Conservation (phyloP, 768 basidiomycete species). For the Amanita exitialis region DNA sequence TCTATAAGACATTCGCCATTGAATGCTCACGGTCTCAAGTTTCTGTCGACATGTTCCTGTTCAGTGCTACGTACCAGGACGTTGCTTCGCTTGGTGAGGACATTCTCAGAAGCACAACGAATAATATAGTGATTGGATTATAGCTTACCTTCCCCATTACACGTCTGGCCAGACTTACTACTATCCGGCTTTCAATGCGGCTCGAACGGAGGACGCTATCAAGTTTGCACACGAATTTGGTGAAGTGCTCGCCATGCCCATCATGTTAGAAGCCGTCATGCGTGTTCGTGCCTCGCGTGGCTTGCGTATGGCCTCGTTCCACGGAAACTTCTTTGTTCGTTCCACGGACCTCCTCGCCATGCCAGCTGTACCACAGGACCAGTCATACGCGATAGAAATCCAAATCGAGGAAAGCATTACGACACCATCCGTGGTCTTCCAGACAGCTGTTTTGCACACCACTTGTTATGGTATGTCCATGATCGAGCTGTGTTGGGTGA, state of each 20-base stretch:
- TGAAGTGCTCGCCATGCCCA: constrained; percentile 83
- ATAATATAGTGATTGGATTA: background rate
- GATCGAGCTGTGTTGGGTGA: no score
- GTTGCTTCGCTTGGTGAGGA: constrained; percentile 80
- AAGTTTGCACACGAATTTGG: constrained; percentile 99
- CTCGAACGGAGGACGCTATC: constrained; percentile 88
- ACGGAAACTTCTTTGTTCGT: constrained; percentile 97
- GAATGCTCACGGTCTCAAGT: constrained; percentile 97
- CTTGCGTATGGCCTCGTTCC: constrained; percentile 93
- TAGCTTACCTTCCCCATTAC: constrained; percentile 90
- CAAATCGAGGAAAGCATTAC: constrained; percentile 93
- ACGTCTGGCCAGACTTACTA: constrained; percentile 98
- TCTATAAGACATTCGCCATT: constrained; percentile 98
- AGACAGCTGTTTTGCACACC: constrained; percentile 91
- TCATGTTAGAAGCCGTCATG: constrained; percentile 96
- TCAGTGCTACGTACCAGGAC: constrained; percentile 89
- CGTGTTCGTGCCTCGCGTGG: constrained; percentile 97
- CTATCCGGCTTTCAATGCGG: constrained; percentile 97
- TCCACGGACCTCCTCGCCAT: constrained; percentile 94
- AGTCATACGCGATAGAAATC: constrained; percentile 92
- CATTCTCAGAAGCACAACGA: background rate
- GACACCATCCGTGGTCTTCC: constrained; percentile 85
- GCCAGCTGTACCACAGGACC: constrained; percentile 94
- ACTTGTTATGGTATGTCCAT: constrained; percentile 64
- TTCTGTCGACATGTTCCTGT: constrained; percentile 99